Evolutionary conservation across 257 asterid species (phyloP), one percentile per base, ranked within the genome.

Genomic region (Nyctanthes arbortristis): DNA sequence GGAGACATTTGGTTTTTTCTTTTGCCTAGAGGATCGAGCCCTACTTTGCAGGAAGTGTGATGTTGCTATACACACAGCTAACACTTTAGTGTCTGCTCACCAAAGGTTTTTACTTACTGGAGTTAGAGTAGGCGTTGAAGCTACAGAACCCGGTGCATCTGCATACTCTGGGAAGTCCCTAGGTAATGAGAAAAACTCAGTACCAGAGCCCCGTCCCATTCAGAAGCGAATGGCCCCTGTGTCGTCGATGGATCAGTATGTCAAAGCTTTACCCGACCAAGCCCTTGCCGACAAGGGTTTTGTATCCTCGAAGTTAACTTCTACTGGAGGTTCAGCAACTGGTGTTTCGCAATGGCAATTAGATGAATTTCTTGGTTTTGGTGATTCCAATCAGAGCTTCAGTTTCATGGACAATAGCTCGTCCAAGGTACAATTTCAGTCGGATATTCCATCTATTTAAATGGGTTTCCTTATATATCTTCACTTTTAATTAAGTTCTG

Each of bases 11-110:
- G 97, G 99, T 29, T 94, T 84, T 77, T 87, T 94, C 91, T 94
- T 94, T 73, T 94, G 97, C 80, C 81, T 94, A 36, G 96, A 94
- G 81, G 99, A 94, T 71, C 88, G 99, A 49, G 96, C 99, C 74
- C 71, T 94, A 62, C 92, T 94, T 0, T 94, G 99, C 78, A 66
- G 97, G 60, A 89, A 85, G 67, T 94, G 99, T 55, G 99, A 94
- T 75, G 84, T 91, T 14, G 74, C 89, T 24, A 78, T 89, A 49
- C 99, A 94, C 83, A 79, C 90, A 0, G 83, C 68, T 7, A 94
- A 94, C 73, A 1, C 79, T 14, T 72, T 83, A 72, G 97, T 94
- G 65, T 85, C 97, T 25, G 78, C 69, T 31, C 99, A 94, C 69
- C 92, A 81, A 78, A 86, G 99, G 64, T 91, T 94, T 72, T 73